A percentile compares a stretch with the other conserved stretches of the same genome.
Conservation (phyloP, 129 eudicot species). For the Calendula officinalis region DNA sequence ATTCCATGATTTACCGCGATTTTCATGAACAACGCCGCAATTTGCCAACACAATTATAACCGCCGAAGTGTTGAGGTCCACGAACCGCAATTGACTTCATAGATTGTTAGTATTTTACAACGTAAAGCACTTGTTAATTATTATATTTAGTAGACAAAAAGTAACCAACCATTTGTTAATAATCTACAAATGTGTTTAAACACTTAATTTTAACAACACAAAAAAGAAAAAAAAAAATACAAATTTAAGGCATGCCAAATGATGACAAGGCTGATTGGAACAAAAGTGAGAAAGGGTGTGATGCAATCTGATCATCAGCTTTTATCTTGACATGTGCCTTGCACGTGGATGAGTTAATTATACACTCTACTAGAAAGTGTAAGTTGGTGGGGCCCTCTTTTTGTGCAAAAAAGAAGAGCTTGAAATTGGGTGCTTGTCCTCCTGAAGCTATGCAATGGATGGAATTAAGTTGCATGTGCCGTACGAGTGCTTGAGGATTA, state of each 20-base stretch:
- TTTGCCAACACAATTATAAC: no score
- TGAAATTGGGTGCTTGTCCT: conserved; percentile 86
- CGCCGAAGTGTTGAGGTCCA: no score
- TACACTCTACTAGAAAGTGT: conserved; percentile 77
- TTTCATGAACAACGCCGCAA: no score
- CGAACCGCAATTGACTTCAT: no score
- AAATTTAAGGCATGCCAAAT: conserved; percentile 42
- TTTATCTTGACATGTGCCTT: conserved; percentile 84
- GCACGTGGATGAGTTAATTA: conserved; percentile 76
- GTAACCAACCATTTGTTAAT: neutral
- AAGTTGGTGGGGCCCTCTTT: conserved; percentile 57
- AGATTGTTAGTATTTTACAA: no score
- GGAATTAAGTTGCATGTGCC: conserved; percentile 76
- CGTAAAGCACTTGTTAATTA: no score
- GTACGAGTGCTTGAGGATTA: conserved; percentile 64
- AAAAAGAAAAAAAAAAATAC: neutral
- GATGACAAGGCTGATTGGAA: conserved; percentile 82
- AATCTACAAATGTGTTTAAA: neutral
- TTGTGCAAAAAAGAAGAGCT: conserved; percentile 93
- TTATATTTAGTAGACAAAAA: no score
- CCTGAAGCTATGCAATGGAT: conserved; percentile 95
- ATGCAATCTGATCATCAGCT: conserved; percentile 73
- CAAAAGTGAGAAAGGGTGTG: conserved; percentile 58
- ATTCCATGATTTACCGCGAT: no score
- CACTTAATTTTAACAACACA: neutral